Percentiles rank a stretch among this genome's conserved stretches.
Evolutionary conservation across 2,329 filamentous ascomycete species (phyloP).

Genomic region (Geosmithia morbida): DNA sequence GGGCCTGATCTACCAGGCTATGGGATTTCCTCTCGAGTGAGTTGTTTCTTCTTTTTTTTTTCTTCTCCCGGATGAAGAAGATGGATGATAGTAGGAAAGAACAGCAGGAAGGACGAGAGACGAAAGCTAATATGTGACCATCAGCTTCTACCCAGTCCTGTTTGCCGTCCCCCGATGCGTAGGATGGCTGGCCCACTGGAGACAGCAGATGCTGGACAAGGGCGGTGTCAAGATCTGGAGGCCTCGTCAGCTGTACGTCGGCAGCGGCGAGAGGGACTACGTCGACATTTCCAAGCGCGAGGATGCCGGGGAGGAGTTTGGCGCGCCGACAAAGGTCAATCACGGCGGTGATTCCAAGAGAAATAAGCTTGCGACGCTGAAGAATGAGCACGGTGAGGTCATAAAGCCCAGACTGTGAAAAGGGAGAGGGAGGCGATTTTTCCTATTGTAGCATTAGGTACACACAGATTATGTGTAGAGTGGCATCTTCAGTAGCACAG

Average conservation of each 20-base stretch:
- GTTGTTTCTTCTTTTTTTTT: constrained; percentile 5
- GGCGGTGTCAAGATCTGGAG: constrained; percentile 35
- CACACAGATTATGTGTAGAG: too few species aligned
- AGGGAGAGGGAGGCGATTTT: neutral
- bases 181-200: constrained; percentile 36
- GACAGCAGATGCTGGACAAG: constrained; percentile 31
- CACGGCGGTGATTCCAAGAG: constrained; percentile 28
- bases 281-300: constrained; percentile 19
- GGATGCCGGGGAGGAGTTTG: constrained; percentile 17
- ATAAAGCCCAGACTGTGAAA: constrained; percentile 11
- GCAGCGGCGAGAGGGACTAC: constrained; percentile 27
- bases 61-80: too few species aligned
- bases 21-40: constrained; percentile 34
- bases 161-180: constrained; percentile 35
- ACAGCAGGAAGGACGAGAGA: neutral
- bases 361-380: constrained; percentile 22
- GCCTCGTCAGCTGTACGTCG: constrained; percentile 31
- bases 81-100: too few species aligned
- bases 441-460: neutral
- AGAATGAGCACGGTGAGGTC: constrained; percentile 18
- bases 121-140: constrained; percentile 1
- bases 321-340: constrained; percentile 17
- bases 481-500: too few species aligned
- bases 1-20: constrained; percentile 35
- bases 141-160: constrained; percentile 32